These are phyloP conservation scores for Silene coronaria DNA, from an alignment of 179 eudicot species.

Conservation along the genomic window DNA sequence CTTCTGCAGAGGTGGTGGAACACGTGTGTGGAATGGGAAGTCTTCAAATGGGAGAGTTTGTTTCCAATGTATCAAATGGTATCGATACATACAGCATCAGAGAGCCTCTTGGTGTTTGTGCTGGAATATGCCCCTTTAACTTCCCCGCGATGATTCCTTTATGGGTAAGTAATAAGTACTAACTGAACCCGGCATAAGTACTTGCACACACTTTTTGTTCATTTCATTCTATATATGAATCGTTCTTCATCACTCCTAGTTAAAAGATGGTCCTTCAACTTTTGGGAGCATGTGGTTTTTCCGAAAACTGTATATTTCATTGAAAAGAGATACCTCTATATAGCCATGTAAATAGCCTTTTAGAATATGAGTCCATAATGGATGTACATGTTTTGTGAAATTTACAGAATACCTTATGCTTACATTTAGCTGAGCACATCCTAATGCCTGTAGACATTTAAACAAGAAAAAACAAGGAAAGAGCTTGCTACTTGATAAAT, in stretches of 20 bases:
- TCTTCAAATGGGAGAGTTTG: conserved; percentile 92
- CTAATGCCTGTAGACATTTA: not conserved
- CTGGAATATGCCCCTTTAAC: conserved; percentile 91
- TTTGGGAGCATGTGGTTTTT: not conserved
- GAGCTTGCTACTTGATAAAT: not conserved
- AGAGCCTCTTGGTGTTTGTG: conserved; percentile 97
- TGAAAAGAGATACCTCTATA: not conserved
- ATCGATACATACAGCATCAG: conserved; percentile 83
- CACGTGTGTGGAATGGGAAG: conserved; percentile 92
- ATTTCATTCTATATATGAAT: not conserved
- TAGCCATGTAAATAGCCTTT: not conserved
- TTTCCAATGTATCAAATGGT: conserved; percentile 75
- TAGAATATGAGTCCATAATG: not conserved
- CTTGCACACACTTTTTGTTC: not conserved
- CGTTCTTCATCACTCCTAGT: not conserved
- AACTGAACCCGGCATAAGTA: not conserved
- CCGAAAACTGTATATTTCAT: not conserved
- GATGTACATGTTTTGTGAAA: not conserved
- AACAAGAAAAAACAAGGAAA: not conserved
- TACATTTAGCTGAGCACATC: not conserved
- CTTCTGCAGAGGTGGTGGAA: conserved; percentile 79
- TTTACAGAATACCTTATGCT: not conserved
- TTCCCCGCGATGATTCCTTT: conserved; percentile 92
- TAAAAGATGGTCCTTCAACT: not conserved
- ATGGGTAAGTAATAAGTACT: conserved; percentile 52